These are phyloP conservation scores for Collybiopsis luxurians DNA, from an alignment of 768 basidiomycete species.

Conservation along the genomic window DNA sequence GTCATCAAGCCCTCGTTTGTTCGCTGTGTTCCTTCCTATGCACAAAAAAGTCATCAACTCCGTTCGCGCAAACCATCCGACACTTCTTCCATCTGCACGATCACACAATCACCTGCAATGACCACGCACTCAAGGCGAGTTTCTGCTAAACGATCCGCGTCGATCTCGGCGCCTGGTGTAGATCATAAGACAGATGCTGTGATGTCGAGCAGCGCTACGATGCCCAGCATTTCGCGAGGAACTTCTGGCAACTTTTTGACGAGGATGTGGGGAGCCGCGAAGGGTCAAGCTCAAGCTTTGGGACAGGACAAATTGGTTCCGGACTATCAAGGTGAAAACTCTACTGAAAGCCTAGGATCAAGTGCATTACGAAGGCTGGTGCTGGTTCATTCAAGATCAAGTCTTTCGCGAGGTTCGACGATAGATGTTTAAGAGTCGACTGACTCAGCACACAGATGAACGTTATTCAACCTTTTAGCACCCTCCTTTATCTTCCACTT, in stretches of 20 bases:
- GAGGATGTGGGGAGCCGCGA: constrained; percentile 73
- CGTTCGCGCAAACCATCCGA: constrained; percentile 45
- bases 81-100: constrained; percentile 49
- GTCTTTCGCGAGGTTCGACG: constrained; percentile 1
- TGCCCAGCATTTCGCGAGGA: constrained; percentile 31
- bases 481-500: neutral
- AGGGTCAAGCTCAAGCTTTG: constrained; percentile 24
- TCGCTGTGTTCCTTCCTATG: constrained; percentile 44
- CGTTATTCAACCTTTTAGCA: neutral
- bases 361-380: constrained; percentile 29
- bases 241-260: constrained; percentile 56
- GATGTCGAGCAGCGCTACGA: constrained; percentile 34
- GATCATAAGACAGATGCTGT: neutral
- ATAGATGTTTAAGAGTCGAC: neutral
- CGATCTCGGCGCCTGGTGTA: constrained; percentile 11
- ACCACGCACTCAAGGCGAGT: constrained; percentile 8
- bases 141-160: constrained; percentile 23
- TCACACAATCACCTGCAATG: constrained; percentile 28
- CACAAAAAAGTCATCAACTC: constrained; percentile 28
- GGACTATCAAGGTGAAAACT: constrained; percentile 13
- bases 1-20: constrained; percentile 39
- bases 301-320: constrained; percentile 20
- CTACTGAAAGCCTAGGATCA: constrained; percentile 12
- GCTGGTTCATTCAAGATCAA: constrained; percentile 24
- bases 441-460: neutral